phyloP scores from a whole-genome alignment of 345 rosid species.

The Microthlaspi erraticum region DNA sequence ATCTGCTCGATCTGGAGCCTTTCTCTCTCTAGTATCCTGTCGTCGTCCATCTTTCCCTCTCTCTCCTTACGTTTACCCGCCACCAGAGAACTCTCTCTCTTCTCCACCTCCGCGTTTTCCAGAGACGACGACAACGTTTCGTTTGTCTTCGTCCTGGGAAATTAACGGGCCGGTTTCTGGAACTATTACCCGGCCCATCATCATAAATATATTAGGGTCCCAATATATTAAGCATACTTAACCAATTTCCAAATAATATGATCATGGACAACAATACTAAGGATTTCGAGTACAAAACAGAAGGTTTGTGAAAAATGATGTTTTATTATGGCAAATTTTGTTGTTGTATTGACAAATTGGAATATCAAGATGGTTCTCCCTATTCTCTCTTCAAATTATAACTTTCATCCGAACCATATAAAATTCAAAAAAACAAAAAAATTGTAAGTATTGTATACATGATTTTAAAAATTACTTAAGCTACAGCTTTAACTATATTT shows the following conservation, averaged over 20 bases:
- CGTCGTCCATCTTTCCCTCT: constrained; percentile 53
- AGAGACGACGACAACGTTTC: not conserved
- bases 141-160: not conserved
- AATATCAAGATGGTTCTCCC: not conserved
- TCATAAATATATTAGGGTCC: no score
- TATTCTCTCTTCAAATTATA: no score
- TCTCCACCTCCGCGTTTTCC: constrained; percentile 21
- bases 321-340: not conserved
- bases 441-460: no score
- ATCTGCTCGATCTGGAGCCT: constrained; percentile 87
- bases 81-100: not conserved
- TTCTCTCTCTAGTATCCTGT: constrained; percentile 64
- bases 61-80: constrained; percentile 29
- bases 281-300: not conserved
- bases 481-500: no score
- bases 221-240: no score
- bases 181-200: constrained; percentile 25
- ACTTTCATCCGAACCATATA: no score
- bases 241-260: no score
- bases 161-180: constrained; percentile 2
- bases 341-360: not conserved
- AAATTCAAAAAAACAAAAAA: no score
- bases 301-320: not conserved
- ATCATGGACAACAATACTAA: no score
- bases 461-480: no score